Base-by-base conservation (phyloP, 2,329 filamentous ascomycete genomes). In the Microdochium bolleyi region DNA sequence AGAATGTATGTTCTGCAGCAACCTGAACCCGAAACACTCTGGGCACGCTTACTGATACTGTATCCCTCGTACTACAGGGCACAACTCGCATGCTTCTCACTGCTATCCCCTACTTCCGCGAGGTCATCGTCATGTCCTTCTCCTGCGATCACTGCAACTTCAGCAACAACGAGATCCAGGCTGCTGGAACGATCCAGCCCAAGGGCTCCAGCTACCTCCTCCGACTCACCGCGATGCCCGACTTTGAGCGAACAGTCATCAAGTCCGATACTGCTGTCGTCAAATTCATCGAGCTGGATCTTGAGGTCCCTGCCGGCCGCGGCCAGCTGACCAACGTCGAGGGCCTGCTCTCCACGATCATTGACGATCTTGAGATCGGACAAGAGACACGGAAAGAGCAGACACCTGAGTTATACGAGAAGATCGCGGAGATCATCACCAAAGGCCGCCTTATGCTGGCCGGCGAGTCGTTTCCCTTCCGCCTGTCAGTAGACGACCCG, bases 61-160 rank as follows among this genome's bases (percentile, higher is more conserved):
- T 46, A 44, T 53, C 58, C 32, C 49, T 49, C 11, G 38, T 24
- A 2, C 14, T 5, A 11, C 56, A 95, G 88, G 94, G 94, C 62
- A 82, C 76, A 1, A 99, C 94, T 14, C 82, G 87, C 54, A 81
- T 99, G 22, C 83, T 99, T 46, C 83, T 99, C 52, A 95, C 95
- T 16, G 84, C 84, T 58, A 96, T 99, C 53, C 94, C 94, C 16
- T 97, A 90, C 78, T 99, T 99, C 77, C 90, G 91, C 73, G 92
- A 99, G 70, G 85, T 99, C 57, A 90, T 99, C 63, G 83, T 99
- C 70, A 96, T 96, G 85, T 97, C 92, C 57, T 99, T 99, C 71
- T 82, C 83, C 59, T 99, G 94, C 76, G 84, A 89, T 5, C 83
- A 96, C 71, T 99, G 94, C 74, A 77, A 84, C 66, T 87, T 92